Conservation (phyloP, 1,139 yeast genomes). For the Geotrichum carabidarum region DNA sequence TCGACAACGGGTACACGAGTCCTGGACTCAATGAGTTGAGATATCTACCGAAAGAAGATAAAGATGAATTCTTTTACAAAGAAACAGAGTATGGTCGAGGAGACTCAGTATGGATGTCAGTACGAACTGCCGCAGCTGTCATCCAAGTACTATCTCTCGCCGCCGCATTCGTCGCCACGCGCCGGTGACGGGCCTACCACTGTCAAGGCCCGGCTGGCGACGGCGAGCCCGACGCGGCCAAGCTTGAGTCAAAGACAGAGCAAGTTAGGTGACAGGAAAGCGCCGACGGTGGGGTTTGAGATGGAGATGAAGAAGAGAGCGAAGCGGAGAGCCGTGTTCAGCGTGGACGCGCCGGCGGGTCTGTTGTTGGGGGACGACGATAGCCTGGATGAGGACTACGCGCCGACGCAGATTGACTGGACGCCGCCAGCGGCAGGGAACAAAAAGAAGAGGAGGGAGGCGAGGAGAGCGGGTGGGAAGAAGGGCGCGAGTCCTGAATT, state of each 20-base stretch:
- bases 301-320: background rate
- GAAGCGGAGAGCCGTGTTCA: background rate
- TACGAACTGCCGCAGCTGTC: background rate
- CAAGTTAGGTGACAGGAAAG: no score
- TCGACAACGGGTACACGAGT: no score
- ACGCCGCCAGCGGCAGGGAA: background rate
- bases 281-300: no score
- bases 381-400: constrained; percentile 5
- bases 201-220: background rate
- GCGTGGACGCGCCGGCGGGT: constrained; percentile 2
- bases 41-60: no score
- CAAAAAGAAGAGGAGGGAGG: background rate
- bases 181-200: background rate
- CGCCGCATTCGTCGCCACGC: constrained; percentile 13
- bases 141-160: constrained; percentile 9
- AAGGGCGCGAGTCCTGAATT: background rate
- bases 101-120: background rate
- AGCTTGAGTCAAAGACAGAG: background rate
- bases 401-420: background rate
- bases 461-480: background rate
- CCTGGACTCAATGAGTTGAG: no score
- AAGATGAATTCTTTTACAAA: background rate
- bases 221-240: background rate
- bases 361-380: background rate
- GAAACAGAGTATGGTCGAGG: background rate